phyloP scores from a whole-genome alignment of 2,329 filamentous ascomycete genomes.

The Trichoderma guizhouense region DNA sequence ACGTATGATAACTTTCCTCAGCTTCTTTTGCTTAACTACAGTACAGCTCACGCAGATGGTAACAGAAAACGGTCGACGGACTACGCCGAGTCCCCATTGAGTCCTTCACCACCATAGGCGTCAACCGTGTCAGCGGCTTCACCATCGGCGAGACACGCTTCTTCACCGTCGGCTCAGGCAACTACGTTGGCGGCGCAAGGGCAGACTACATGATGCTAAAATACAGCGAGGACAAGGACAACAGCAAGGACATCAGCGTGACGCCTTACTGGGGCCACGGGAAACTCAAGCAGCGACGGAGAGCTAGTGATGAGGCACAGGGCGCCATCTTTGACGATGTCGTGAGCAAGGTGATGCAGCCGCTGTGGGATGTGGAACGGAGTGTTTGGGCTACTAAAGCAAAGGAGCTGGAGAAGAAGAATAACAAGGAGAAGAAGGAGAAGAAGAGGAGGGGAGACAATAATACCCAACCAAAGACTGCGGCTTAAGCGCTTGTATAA shows the following conservation, averaged over 20 bases:
- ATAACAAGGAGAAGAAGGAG: not conserved
- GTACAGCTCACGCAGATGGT: not conserved
- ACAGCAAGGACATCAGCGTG: not conserved
- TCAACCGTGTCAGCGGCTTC: not conserved
- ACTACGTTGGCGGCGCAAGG: conserved; percentile 22
- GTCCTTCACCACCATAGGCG: conserved; percentile 22
- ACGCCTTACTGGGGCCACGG: conserved; percentile 12
- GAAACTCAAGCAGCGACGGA: conserved; percentile 43
- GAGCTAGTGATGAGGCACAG: not conserved
- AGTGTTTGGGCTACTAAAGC: conserved; percentile 57
- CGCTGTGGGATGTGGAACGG: conserved; percentile 62
- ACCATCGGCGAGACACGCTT: conserved; percentile 22
- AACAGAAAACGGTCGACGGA: conserved; percentile 28
- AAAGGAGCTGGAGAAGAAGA: not conserved
- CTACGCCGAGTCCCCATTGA: conserved; percentile 26
- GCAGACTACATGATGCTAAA: conserved; percentile 18
- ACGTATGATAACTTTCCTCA: conserved; percentile 21
- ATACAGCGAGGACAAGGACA: not conserved
- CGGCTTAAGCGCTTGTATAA: not conserved
- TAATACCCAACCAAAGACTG: not conserved
- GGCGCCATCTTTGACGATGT: conserved; percentile 35
- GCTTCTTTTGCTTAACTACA: not conserved
- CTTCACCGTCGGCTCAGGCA: conserved; percentile 25
- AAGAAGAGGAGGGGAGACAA: not conserved
- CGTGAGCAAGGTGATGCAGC: conserved; percentile 52